Evolutionary conservation across 768 basidiomycete species (phyloP), one percentile per base, ranked within the genome.

Genomic region (Udeniomyces megalosporus): DNA sequence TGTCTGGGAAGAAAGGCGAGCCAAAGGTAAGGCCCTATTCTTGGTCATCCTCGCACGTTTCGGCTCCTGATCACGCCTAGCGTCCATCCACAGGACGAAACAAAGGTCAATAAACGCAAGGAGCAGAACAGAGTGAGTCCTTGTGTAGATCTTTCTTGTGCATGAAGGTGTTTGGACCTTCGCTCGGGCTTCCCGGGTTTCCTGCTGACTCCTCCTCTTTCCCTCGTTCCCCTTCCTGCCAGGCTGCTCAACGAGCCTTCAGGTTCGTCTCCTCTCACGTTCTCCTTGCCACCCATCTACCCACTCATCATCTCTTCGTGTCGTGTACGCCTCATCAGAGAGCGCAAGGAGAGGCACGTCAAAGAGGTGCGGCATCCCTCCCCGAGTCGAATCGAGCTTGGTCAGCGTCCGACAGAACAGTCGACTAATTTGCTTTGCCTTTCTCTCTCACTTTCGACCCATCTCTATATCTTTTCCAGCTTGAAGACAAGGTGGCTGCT

Each of bases 301-400:
- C 11, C 17, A 8, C 22, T 34, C n/a, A 32, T 48, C 22, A 14
- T 38, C 22, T 29, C n/a, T 15, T 5, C 32, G 48, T 44, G n/a
- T 24, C 26, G 1, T 12, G 8, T 7, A 29, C 3, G 15, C 45
- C 2, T 45, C n/a, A n/a, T n/a, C 49, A 59, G 46, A 28, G 93
- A 60, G 95, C 97, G 93, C 65, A 92, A 96, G 75, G 93, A 99
- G 76, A 89, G 88, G 69, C 91, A 95, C 73, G 88, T 97, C 67
- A 90, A 88, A 71, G 91, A 95, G 72, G 91, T 95, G 70, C 76
- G 88, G 79, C 14, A 11, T 20, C 38, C n/a, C 3, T 48, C 17
- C 5, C 29, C 46, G 15, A 46, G 7, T 24, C n/a, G n/a, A n/a
- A n/a, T n/a, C n/a, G n/a, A n/a, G n/a, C 22, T 32, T 22, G n/a